phyloP scores from a whole-genome alignment of 2,329 filamentous ascomycete genomes.

The Cladosporium colombiae region DNA sequence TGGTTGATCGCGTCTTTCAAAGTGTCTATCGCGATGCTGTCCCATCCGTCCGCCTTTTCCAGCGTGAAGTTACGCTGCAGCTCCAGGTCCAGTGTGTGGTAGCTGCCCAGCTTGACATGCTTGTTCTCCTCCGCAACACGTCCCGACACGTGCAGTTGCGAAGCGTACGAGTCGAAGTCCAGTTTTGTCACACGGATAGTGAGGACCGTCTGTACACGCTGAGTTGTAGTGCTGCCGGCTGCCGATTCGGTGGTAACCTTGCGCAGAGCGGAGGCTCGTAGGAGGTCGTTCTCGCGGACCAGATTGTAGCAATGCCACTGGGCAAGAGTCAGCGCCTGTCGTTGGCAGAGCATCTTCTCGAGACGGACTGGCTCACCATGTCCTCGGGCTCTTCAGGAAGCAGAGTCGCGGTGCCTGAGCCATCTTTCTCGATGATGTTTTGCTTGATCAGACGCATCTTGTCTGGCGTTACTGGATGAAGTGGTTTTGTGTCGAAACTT shows the following conservation, averaged over 20 bases:
- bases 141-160: conserved; percentile 68
- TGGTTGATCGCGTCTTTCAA: conserved; percentile 77
- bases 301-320: conserved; percentile 77
- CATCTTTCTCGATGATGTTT: conserved; percentile 63
- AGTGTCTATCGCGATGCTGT: conserved; percentile 78
- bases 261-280: conserved; percentile 67
- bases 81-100: conserved; percentile 80
- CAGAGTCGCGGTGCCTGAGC: conserved; percentile 65
- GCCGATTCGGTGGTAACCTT: conserved; percentile 62
- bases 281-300: conserved; percentile 64
- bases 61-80: conserved; percentile 84
- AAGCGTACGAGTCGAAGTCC: conserved; percentile 69
- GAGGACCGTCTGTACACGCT: conserved; percentile 64
- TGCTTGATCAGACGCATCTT: conserved; percentile 68
- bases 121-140: conserved; percentile 67
- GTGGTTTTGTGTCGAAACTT: background rate
- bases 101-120: conserved; percentile 65
- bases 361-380: conserved; percentile 55
- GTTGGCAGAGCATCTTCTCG: conserved; percentile 9
- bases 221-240: conserved; percentile 63
- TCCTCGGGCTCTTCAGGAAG: conserved; percentile 74
- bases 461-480: background rate
- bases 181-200: conserved; percentile 65
- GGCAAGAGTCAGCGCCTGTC: conserved; percentile 5
- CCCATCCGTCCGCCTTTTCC: conserved; percentile 84